Evolutionary conservation across 2,329 filamentous ascomycete genomes (phyloP).

Genomic region (Alternaria rosae): DNA sequence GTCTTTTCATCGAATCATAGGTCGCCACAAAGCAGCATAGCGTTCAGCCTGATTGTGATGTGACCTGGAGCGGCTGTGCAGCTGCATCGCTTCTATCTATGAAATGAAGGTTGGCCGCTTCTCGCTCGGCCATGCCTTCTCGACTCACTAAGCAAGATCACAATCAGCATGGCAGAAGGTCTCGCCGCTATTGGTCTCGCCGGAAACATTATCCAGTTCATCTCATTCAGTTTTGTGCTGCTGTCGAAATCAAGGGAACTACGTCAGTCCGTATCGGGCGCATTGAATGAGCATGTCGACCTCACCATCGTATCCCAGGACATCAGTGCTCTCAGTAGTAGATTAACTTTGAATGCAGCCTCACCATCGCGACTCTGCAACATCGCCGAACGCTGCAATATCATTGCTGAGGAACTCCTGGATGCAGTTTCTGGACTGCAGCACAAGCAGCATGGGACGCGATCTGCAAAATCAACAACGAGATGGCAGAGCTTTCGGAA

Average conservation of each 20-base stretch:
- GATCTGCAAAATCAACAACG: background rate
- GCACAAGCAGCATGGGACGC: rapidly evolving
- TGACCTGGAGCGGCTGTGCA: background rate
- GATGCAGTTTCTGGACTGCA: no score
- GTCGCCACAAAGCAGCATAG: rapidly evolving
- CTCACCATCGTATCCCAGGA: background rate
- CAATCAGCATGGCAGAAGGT: background rate
- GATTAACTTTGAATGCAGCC: background rate
- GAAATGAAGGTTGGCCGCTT: rapidly evolving
- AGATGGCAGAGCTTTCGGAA: background rate
- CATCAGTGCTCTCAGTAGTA: rapidly evolving
- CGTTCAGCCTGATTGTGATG: background rate
- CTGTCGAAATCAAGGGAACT: background rate
- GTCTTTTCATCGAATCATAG: background rate
- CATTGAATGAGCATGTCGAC: background rate
- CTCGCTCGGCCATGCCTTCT: background rate
- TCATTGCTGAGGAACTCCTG: background rate
- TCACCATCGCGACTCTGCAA: background rate
- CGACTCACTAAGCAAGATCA: no score
- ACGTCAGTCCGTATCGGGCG: background rate
- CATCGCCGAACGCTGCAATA: background rate
- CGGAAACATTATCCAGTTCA: background rate
- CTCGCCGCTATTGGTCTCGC: background rate
- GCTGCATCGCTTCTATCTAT: background rate
- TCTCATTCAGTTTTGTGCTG: background rate